phyloP scores from a whole-genome alignment of 2,329 filamentous ascomycete genomes.

The Metarhizium robertsii region DNA sequence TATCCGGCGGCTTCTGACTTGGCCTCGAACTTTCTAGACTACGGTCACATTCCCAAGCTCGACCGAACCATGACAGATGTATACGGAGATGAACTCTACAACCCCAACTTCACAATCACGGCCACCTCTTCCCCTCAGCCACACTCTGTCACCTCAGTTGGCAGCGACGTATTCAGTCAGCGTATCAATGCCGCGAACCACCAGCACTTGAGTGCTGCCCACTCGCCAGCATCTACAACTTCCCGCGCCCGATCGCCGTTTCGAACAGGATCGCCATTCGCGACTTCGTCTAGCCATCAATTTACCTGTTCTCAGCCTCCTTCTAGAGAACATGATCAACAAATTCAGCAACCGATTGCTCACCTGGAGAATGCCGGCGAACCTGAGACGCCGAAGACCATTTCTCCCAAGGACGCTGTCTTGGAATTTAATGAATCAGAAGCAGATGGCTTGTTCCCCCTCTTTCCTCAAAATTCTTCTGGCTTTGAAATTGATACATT shows the following conservation, averaged over 20 bases:
- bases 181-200: constrained; percentile 71
- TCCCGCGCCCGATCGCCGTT: constrained; percentile 73
- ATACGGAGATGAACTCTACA: constrained; percentile 78
- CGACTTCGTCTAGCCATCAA: constrained; percentile 29
- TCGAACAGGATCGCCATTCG: constrained; percentile 56
- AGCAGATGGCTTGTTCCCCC: constrained; percentile 57
- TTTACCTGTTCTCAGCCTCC: constrained; percentile 49
- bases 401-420: constrained; percentile 87
- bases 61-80: constrained; percentile 80
- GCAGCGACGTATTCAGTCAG: constrained; percentile 59
- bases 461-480: constrained; percentile 58
- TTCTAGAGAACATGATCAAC: constrained; percentile 50
- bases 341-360: constrained; percentile 23
- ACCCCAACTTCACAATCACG: constrained; percentile 53
- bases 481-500: constrained; percentile 33
- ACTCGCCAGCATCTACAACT: constrained; percentile 36
- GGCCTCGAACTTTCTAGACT: constrained; percentile 37
- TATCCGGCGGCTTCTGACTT: constrained; percentile 15
- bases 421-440: constrained; percentile 75
- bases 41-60: constrained; percentile 59
- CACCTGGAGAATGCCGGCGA: constrained; percentile 30
- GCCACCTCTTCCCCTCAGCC: constrained; percentile 42
- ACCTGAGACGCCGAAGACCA: constrained; percentile 62
- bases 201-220: constrained; percentile 54
- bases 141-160: constrained; percentile 36